Conservation (phyloP, 495 filamentous ascomycete genomes). For the Letharia columbiana region DNA sequence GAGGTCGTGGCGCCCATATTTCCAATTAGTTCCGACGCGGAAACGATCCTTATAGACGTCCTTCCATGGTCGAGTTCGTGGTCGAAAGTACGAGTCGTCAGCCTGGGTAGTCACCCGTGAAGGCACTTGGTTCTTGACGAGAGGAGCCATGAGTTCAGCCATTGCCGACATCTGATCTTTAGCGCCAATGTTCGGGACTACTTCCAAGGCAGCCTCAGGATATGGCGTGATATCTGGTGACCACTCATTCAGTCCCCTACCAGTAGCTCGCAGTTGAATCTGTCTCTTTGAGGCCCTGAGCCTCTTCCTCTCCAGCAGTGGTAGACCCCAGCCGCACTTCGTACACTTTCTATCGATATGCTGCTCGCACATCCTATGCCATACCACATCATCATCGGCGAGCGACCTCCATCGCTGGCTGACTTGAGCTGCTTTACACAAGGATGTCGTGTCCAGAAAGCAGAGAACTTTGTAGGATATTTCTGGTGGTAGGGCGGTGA, state of each 20-base stretch:
- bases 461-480: conserved; percentile 88
- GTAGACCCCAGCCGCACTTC: conserved; percentile 94
- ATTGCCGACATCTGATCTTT: neutral
- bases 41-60: conserved; percentile 83
- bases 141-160: neutral
- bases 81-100: conserved; percentile 38
- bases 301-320: conserved; percentile 78
- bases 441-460: conserved; percentile 87
- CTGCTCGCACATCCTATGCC: conserved; percentile 98
- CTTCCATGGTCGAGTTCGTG: conserved; percentile 72
- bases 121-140: conserved; percentile 21
- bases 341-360: conserved; percentile 95
- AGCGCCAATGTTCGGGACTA: neutral
- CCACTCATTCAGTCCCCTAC: conserved; percentile 44
- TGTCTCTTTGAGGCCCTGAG: conserved; percentile 81
- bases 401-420: conserved; percentile 77
- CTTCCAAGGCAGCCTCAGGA: conserved; percentile 27
- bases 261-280: conserved; percentile 61
- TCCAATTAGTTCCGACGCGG: conserved; percentile 92
- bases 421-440: conserved; percentile 95
- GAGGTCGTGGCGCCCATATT: conserved; percentile 77
- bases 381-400: conserved; percentile 94
- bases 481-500: conserved; percentile 79
- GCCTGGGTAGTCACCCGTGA: conserved; percentile 28
- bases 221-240: conserved; percentile 43